A percentile compares a stretch with the other conserved stretches of the same genome.
These are phyloP conservation scores for Chrysochromulina tobinii DNA, from an alignment of 78 protist species.

Conservation along the genomic window DNA sequence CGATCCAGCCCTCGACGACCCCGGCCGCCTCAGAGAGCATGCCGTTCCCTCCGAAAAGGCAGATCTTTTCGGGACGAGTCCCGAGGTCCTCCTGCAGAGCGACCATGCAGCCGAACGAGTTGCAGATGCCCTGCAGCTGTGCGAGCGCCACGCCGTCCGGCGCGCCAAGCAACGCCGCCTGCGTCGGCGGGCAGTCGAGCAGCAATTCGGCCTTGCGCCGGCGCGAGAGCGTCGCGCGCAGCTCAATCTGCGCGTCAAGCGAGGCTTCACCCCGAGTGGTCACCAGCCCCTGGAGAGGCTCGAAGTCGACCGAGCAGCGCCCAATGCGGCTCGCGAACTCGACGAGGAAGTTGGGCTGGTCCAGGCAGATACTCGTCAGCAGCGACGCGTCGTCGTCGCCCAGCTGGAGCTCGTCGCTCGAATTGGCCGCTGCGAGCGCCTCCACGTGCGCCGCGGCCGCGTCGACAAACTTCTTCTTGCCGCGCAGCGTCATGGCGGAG, in stretches of 20 bases:
- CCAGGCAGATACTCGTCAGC: background rate
- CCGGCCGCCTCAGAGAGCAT: background rate
- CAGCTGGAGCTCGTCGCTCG: background rate
- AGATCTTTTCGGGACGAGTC: background rate
- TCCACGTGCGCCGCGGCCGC: background rate
- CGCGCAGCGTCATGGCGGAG: background rate
- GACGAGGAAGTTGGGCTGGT: background rate
- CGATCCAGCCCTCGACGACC: background rate
- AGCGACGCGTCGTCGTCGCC: background rate
- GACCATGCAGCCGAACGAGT: background rate
- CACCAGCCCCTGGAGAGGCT: background rate
- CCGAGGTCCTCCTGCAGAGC: background rate
- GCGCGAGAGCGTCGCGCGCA: background rate
- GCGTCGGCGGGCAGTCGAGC: background rate
- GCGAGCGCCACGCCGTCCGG: background rate
- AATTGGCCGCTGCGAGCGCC: background rate
- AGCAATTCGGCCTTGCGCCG: background rate
- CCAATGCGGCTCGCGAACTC: background rate
- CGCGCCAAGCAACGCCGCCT: background rate
- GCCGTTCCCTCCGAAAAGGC: background rate
- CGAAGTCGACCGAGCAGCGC: background rate
- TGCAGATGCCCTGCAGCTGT: background rate
- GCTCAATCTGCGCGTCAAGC: background rate
- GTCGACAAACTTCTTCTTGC: background rate
- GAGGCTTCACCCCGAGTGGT: background rate